These are phyloP conservation scores for Colletotrichum somersetense DNA, from an alignment of 2,329 filamentous ascomycete species.

Conservation along the genomic window DNA sequence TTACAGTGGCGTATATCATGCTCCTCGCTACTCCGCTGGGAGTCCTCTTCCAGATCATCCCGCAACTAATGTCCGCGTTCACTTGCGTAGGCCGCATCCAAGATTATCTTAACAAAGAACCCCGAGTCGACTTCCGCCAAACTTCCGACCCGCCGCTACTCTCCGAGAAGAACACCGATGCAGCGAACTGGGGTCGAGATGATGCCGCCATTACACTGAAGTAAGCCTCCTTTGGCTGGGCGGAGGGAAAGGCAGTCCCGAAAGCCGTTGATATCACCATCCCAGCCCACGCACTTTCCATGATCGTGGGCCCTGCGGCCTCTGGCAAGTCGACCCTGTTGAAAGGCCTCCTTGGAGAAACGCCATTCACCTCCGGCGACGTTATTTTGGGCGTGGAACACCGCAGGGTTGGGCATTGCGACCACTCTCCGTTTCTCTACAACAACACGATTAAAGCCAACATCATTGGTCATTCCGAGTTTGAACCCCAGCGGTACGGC, in stretches of 20 bases:
- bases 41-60: slow-evolving; percentile 50
- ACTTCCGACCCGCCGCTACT: neutral
- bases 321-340: slow-evolving; percentile 57
- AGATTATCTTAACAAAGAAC: slow-evolving; percentile 50
- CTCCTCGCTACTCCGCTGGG: slow-evolving; percentile 51
- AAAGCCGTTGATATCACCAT: slow-evolving; percentile 50
- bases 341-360: slow-evolving; percentile 52
- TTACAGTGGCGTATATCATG: slow-evolving; percentile 51
- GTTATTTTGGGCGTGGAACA: slow-evolving; percentile 36
- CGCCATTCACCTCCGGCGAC: slow-evolving; percentile 41
- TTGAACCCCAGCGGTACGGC: no score
- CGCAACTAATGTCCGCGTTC: slow-evolving; percentile 48
- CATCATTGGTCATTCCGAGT: no score
- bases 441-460: no score
- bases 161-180: neutral
- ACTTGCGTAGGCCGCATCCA: slow-evolving; percentile 53
- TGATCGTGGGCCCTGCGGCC: slow-evolving; percentile 56
- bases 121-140: slow-evolving; percentile 42
- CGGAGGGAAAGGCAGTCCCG: slow-evolving; percentile 46
- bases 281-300: slow-evolving; percentile 49
- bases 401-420: neutral
- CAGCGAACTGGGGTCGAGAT: neutral
- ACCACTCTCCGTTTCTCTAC: no score
- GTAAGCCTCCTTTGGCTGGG: slow-evolving; percentile 51
- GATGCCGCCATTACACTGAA: neutral